Base-by-base conservation (phyloP, 352 stramenopile genomes). In the Phytophthora megakarya region DNA sequence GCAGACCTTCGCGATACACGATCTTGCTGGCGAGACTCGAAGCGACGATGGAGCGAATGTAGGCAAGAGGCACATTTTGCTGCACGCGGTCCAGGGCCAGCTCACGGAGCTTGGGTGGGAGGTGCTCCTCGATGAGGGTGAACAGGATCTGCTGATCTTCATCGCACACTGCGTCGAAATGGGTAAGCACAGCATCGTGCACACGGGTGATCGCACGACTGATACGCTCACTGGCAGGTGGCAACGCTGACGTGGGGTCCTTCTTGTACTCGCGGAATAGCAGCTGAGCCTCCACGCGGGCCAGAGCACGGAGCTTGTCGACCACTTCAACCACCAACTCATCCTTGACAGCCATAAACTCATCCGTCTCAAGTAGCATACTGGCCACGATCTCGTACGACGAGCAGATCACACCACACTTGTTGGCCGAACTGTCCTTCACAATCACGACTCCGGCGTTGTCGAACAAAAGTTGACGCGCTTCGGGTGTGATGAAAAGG, bases 251-350 rank as follows among this genome's bases (percentile, higher is more conserved):
- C 37, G 84, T 66, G 38, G 84, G 86, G 75, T 93, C 80, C 64
- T 90, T 92, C 79, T 92, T 96, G 80, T 98, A 98, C 81, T 99
- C 97, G n/a, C 95, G 88, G 83, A 99, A 99, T 3, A 99, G 81
- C 35, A 99, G 80, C 71, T 99, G 89, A 22, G 97, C 97, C 61
- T 99, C 97, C 42, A 98, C 75, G 30, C 95, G 85, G 9, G 96
- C 97, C 49, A 98, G 72, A 37, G 95, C 67, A 35, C 96, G 86
- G 3, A 99, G 78, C 75, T 98, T 98, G 30, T 93, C 89, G 5
- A 99, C 81, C 19, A 99, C 96, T 67, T 99, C 88, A 1, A 82
- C 65, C 3, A 99, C 97, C 26, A 96, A 71, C 58, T 93, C 86
- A 48, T 94, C 82, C 79, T 99, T 99, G 65, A 98, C 90, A 39